A percentile compares a stretch with the other conserved stretches of the same genome.
These are phyloP conservation scores for Fusarium agapanthi DNA, from an alignment of 2,329 filamentous ascomycete genomes.

Conservation along the genomic window DNA sequence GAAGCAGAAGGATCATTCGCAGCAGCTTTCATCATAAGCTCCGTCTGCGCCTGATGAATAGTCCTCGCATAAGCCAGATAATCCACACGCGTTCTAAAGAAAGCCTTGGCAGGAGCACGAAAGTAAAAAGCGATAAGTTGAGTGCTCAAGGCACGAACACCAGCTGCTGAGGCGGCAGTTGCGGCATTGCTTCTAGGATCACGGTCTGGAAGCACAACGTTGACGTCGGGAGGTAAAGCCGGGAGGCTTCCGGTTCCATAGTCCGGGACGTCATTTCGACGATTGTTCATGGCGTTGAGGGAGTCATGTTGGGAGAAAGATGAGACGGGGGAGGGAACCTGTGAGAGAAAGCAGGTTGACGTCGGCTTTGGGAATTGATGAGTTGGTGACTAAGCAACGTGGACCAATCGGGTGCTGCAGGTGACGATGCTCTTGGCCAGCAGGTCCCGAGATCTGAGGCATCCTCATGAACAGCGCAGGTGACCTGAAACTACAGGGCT, in stretches of 20 bases:
- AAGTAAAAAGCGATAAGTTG: constrained; percentile 92
- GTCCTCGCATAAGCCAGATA: constrained; percentile 71
- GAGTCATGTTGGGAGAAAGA: constrained; percentile 41
- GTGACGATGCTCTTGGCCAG: constrained; percentile 1
- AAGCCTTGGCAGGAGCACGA: constrained; percentile 88
- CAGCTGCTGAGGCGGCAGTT: constrained; percentile 83
- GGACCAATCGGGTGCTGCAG: constrained; percentile 28
- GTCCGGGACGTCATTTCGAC: constrained; percentile 46
- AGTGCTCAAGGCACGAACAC: constrained; percentile 83
- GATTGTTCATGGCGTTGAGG: constrained; percentile 47
- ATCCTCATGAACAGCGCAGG: background rate
- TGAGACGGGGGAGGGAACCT: background rate
- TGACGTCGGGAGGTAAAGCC: constrained; percentile 53
- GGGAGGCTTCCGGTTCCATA: constrained; percentile 52
- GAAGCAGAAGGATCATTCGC: constrained; percentile 48
- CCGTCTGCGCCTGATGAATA: constrained; percentile 58
- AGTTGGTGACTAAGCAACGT: constrained; percentile 34
- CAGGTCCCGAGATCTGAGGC: constrained; percentile 26
- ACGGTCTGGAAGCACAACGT: constrained; percentile 54
- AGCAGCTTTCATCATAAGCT: constrained; percentile 49
- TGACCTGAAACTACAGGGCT: background rate
- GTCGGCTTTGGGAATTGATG: constrained; percentile 10
- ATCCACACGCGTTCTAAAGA: constrained; percentile 90
- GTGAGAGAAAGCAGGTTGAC: background rate
- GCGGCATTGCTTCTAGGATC: constrained; percentile 63